Conservation (phyloP, 768 basidiomycete species). For the Gloeophyllum trabeum region DNA sequence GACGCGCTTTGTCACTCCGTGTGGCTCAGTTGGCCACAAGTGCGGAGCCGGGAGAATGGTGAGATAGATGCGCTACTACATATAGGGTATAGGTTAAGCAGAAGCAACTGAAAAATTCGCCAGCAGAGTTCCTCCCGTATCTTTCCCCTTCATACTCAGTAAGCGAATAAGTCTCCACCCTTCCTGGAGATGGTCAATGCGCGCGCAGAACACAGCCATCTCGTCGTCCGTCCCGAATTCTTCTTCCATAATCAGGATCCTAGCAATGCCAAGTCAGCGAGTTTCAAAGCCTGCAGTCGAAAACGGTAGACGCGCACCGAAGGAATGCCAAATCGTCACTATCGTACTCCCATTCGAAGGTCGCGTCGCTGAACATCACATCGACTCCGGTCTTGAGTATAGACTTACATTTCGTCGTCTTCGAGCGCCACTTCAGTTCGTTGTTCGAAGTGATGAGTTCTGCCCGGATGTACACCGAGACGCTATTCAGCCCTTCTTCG, state of each 20-base stretch:
- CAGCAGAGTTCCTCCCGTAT: conserved; percentile 18
- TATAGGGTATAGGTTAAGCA: no score
- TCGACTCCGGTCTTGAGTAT: conserved; percentile 19
- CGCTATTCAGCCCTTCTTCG: conserved; percentile 26
- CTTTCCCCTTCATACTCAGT: conserved; percentile 38
- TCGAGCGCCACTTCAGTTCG: conserved; percentile 32
- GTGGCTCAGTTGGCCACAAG: no score
- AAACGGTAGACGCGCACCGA: conserved; percentile 20
- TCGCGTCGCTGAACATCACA: conserved; percentile 26
- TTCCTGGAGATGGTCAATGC: conserved; percentile 30
- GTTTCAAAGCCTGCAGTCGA: conserved; percentile 3
- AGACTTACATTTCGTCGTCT: conserved; percentile 24
- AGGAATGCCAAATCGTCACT: conserved; percentile 42
- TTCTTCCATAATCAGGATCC: conserved; percentile 25
- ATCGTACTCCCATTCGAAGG: conserved; percentile 37
- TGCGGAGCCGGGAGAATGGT: no score
- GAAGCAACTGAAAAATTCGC: conserved; percentile 13
- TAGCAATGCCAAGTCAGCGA: conserved; percentile 2
- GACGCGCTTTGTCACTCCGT: no score
- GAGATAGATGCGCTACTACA: no score
- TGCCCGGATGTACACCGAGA: conserved; percentile 31
- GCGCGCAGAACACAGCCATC: conserved; percentile 43
- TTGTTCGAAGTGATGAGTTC: conserved; percentile 30
- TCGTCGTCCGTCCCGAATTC: conserved; percentile 32
- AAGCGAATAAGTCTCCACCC: conserved; percentile 40